Percentiles rank a stretch among this genome's conserved stretches.
These are phyloP conservation scores for Cladobotryum mycophilum DNA, from an alignment of 2,329 filamentous ascomycete genomes.

Conservation along the genomic window DNA sequence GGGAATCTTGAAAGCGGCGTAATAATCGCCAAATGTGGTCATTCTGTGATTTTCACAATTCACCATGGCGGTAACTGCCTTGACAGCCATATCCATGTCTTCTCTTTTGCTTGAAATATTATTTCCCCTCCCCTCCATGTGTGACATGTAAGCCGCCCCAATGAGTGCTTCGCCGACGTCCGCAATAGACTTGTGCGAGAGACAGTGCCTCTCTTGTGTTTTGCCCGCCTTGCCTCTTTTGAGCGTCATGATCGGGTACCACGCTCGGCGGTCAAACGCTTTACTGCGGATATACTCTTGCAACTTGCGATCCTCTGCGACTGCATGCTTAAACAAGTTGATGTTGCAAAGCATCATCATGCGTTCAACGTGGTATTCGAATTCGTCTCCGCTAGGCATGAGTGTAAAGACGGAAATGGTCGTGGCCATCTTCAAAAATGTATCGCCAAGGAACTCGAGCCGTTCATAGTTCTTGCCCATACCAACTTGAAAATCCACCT, in stretches of 20 bases:
- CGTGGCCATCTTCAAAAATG: constrained; percentile 92
- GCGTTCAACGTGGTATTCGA: constrained; percentile 79
- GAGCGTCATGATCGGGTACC: constrained; percentile 80
- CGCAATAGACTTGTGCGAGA: constrained; percentile 85
- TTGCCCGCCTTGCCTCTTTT: constrained; percentile 61
- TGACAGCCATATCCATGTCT: constrained; percentile 52
- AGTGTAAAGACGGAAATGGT: constrained; percentile 78
- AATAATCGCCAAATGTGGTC: constrained; percentile 67
- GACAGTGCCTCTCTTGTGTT: constrained; percentile 47
- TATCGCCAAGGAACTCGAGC: constrained; percentile 87
- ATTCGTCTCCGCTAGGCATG: constrained; percentile 74
- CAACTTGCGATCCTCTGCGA: constrained; percentile 48
- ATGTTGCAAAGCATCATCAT: constrained; percentile 90
- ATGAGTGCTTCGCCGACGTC: constrained; percentile 95
- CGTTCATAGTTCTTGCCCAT: constrained; percentile 96
- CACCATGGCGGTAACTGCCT: constrained; percentile 63
- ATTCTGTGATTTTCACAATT: constrained; percentile 63
- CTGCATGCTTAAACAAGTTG: constrained; percentile 75
- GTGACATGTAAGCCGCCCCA: constrained; percentile 66
- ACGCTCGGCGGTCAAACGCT: constrained; percentile 72
- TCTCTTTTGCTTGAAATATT: constrained; percentile 17
- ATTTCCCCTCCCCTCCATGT: constrained; percentile 5
- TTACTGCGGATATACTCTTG: constrained; percentile 76
- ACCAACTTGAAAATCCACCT: constrained; percentile 69
- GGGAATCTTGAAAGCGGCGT: constrained; percentile 59